Percentiles rank a stretch among this genome's conserved stretches.
phyloP scores from a whole-genome alignment of 2,329 filamentous ascomycete genomes.

The Epichloe sibirici region DNA sequence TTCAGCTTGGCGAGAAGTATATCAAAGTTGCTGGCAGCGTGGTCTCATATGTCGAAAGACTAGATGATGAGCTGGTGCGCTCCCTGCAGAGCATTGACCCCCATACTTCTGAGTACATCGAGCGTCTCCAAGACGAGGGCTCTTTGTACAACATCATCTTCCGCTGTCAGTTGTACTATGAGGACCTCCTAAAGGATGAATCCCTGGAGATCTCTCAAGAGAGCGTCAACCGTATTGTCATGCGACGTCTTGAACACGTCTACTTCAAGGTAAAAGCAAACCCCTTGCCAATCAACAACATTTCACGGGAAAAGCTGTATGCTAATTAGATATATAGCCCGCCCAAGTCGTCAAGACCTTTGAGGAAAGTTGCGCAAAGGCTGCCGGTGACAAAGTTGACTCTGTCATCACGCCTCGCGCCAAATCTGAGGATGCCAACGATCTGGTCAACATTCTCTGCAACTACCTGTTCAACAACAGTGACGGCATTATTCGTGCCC shows the following conservation, averaged over 20 bases:
- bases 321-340: conserved; percentile 38
- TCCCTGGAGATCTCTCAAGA: conserved; percentile 70
- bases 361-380: conserved; percentile 88
- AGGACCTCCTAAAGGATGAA: conserved; percentile 59
- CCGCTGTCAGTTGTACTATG: conserved; percentile 77
- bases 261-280: conserved; percentile 80
- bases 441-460: conserved; percentile 77
- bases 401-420: conserved; percentile 70
- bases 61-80: conserved; percentile 93
- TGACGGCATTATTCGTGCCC: conserved; percentile 89
- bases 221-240: conserved; percentile 80
- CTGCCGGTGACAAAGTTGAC: conserved; percentile 55
- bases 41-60: conserved; percentile 84
- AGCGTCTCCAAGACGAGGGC: conserved; percentile 83
- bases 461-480: conserved; percentile 90
- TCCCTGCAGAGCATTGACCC: conserved; percentile 97
- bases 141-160: conserved; percentile 87
- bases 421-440: conserved; percentile 53
- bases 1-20: conserved; percentile 62
- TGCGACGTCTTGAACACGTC: conserved; percentile 89
- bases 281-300: not conserved
- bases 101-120: conserved; percentile 97
- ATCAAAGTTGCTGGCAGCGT: conserved; percentile 90
- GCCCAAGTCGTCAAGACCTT: conserved; percentile 85
- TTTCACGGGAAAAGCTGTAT: not conserved